A percentile compares a stretch with the other conserved stretches of the same genome.
phyloP scores from a whole-genome alignment of 1,139 yeast genomes.

The Kodamaea ohmeri region DNA sequence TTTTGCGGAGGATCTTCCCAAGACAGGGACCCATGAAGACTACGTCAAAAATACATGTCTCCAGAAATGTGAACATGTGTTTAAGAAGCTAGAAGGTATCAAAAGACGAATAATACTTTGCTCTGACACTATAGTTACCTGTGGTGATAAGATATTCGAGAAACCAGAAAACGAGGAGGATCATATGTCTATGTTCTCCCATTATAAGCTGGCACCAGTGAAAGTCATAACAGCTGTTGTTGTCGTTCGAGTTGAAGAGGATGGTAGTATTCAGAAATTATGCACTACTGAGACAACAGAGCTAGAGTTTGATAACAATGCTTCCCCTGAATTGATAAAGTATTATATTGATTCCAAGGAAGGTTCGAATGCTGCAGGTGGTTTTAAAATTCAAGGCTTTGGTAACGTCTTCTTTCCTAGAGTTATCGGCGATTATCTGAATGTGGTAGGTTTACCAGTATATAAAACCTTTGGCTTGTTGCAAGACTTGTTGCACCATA shows the following conservation, averaged over 20 bases:
- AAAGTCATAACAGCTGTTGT: constrained; percentile 69
- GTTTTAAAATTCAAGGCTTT: constrained; percentile 76
- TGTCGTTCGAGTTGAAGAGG: constrained; percentile 40
- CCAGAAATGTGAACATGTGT: constrained; percentile 57
- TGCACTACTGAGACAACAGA: constrained; percentile 23
- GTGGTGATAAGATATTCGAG: constrained; percentile 62
- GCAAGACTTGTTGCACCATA: constrained; percentile 15
- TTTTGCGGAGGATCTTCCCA: constrained; percentile 74
- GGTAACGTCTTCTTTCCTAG: constrained; percentile 64
- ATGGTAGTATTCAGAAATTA: constrained; percentile 15
- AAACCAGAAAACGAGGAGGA: constrained; percentile 59
- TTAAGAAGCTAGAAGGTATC: constrained; percentile 31
- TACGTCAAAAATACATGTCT: constrained; percentile 73
- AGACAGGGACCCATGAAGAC: constrained; percentile 47
- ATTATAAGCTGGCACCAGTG: constrained; percentile 46
- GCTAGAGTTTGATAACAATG: constrained; percentile 28
- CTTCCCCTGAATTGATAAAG: constrained; percentile 52
- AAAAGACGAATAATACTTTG: constrained; percentile 46
- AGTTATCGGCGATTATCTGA: constrained; percentile 77
- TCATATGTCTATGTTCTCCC: constrained; percentile 44
- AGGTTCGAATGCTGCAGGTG: constrained; percentile 86
- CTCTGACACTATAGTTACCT: constrained; percentile 85
- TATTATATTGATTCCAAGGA: constrained; percentile 69
- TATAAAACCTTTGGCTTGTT: constrained; percentile 49
- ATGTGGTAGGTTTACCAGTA: constrained; percentile 88